A percentile compares a stretch with the other conserved stretches of the same genome.
phyloP scores from a whole-genome alignment of 352 stramenopile genomes.

The Thalassiosira livingstoniorum region DNA sequence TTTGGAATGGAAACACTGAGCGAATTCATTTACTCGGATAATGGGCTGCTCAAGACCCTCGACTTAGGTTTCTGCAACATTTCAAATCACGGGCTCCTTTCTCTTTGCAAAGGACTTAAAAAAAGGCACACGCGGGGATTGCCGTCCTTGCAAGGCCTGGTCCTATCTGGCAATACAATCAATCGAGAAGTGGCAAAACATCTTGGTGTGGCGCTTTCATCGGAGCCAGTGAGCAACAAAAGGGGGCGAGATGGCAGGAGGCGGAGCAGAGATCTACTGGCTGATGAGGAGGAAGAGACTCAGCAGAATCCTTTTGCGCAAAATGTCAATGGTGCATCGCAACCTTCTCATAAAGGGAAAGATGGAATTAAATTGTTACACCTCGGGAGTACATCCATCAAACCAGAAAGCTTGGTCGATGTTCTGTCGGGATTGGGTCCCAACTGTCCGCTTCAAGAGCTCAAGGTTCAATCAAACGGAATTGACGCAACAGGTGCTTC shows the following conservation, averaged over 20 bases:
- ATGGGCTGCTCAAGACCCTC: conserved; percentile 68
- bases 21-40: conserved; percentile 68
- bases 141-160: conserved; percentile 65
- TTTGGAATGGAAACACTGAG: conserved; percentile 70
- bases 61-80: conserved; percentile 83
- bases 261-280: background rate
- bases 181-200: conserved; percentile 56
- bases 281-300: background rate
- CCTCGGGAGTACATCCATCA: conserved; percentile 68
- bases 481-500: conserved; percentile 70
- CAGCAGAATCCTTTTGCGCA: background rate
- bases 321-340: background rate
- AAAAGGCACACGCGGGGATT: conserved; percentile 59
- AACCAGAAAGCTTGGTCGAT: conserved; percentile 54
- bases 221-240: conserved; percentile 12
- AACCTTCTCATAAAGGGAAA: background rate
- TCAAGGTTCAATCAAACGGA: conserved; percentile 78
- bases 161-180: conserved; percentile 80
- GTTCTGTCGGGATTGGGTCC: conserved; percentile 71
- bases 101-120: conserved; percentile 63
- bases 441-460: conserved; percentile 72
- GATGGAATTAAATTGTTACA: conserved; percentile 75
- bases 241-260: conserved; percentile 21
- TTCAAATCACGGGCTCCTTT: conserved; percentile 61
- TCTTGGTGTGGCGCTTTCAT: conserved; percentile 69